Percentiles rank a stretch among this genome's conserved stretches.
phyloP scores from a whole-genome alignment of 2,329 filamentous ascomycete species.

The Capronia epimyces region DNA sequence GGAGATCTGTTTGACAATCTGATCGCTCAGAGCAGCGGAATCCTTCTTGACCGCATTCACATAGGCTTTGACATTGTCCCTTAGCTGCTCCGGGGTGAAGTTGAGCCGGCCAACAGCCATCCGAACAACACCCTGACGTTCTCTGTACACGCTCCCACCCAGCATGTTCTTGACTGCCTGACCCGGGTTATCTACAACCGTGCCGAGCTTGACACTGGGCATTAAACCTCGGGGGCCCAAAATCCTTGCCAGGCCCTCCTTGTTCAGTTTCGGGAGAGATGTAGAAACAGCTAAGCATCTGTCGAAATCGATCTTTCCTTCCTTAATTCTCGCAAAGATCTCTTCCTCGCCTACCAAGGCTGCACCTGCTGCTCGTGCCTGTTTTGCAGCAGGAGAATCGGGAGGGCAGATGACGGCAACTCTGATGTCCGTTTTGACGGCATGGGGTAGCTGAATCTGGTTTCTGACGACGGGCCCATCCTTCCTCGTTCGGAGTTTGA shows the following conservation, averaged over 20 bases:
- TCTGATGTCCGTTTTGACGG: constrained; percentile 79
- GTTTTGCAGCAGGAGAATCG: constrained; percentile 64
- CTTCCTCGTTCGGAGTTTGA: constrained; percentile 76
- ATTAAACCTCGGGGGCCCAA: constrained; percentile 87
- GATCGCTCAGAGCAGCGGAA: constrained; percentile 58
- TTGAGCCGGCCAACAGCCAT: constrained; percentile 87
- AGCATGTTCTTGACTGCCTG: constrained; percentile 73
- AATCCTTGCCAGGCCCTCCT: constrained; percentile 71
- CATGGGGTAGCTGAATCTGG: constrained; percentile 79
- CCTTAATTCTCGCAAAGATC: constrained; percentile 72
- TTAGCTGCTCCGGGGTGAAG: constrained; percentile 80
- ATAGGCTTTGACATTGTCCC: constrained; percentile 74
- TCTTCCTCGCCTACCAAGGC: constrained; percentile 77
- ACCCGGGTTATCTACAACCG: constrained; percentile 75
- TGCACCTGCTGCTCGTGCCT: constrained; percentile 73
- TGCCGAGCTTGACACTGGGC: constrained; percentile 83
- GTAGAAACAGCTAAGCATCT: constrained; percentile 78
- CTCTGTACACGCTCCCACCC: constrained; percentile 80
- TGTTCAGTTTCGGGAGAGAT: constrained; percentile 70
- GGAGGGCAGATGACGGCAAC: constrained; percentile 91
- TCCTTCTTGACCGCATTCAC: constrained; percentile 74
- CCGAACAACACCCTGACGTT: constrained; percentile 75
- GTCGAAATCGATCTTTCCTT: constrained; percentile 79
- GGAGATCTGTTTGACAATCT: constrained; percentile 62
- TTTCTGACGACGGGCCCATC: constrained; percentile 83